These are phyloP conservation scores for Penicillium nordicum DNA, from an alignment of 2,329 filamentous ascomycete species.

Conservation along the genomic window DNA sequence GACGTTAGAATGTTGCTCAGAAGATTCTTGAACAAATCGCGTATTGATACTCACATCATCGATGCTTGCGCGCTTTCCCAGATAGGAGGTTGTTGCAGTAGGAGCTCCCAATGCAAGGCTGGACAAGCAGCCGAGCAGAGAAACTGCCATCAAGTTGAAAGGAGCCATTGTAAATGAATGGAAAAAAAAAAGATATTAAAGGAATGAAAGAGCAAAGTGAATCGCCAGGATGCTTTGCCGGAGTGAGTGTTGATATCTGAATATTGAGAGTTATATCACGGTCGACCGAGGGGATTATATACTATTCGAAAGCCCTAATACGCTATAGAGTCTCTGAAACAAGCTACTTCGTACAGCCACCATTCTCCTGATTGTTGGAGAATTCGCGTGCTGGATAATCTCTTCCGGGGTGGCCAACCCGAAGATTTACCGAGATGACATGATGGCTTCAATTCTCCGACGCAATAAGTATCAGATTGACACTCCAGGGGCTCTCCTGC, in stretches of 20 bases:
- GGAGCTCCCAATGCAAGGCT: conserved; percentile 27
- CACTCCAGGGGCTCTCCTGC: not conserved
- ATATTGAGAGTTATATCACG: not conserved
- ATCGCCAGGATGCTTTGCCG: not conserved
- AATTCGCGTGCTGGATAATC: conserved; percentile 1
- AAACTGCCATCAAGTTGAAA: conserved; percentile 24
- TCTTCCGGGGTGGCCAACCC: not conserved
- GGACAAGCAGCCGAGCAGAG: conserved; percentile 23
- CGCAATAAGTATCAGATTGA: conserved; percentile 10
- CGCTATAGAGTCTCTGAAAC: not conserved
- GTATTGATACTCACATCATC: conserved; percentile 22
- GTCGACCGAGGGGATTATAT: conserved; percentile 3
- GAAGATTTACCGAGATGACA: conserved; percentile 3
- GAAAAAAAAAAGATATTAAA: not conserved
- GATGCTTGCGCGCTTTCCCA: conserved; percentile 27
- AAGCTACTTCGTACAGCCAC: not conserved
- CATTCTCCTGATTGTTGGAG: not conserved
- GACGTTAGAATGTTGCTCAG: not conserved
- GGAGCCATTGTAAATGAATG: conserved; percentile 18
- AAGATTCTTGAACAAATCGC: not conserved
- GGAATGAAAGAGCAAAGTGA: not conserved
- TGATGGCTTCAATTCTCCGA: conserved; percentile 10
- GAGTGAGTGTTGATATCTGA: not conserved
- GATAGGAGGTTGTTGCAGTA: conserved; percentile 16
- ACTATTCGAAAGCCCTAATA: not conserved